These are phyloP conservation scores for Acacia crassicarpa DNA, from an alignment of 306 rosid species.

Conservation along the genomic window DNA sequence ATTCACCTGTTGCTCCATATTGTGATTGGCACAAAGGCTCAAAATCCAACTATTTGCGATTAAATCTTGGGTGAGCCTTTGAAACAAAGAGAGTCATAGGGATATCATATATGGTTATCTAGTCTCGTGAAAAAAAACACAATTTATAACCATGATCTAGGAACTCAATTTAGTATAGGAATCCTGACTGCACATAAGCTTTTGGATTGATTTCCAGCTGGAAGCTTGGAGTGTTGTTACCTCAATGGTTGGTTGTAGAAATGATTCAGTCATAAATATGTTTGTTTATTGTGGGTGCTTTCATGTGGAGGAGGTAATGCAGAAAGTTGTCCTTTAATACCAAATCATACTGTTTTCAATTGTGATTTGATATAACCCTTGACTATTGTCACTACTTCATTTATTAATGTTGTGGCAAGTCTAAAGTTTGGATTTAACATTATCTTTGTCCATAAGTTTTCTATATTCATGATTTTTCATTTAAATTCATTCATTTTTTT, in stretches of 20 bases:
- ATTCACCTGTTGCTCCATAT: background rate
- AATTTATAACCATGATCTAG: background rate
- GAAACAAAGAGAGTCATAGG: background rate
- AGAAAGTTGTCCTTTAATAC: slow-evolving; percentile 1
- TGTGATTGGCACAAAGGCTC: background rate
- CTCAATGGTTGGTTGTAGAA: background rate
- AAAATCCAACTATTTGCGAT: background rate
- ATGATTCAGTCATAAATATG: background rate
- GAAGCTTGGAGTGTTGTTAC: background rate
- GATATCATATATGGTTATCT: background rate
- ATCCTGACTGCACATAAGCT: background rate
- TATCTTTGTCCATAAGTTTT: background rate
- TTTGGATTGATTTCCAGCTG: background rate
- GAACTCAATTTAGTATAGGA: background rate
- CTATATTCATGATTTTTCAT: background rate
- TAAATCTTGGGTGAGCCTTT: background rate
- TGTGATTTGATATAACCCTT: slow-evolving; percentile 13
- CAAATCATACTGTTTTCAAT: background rate
- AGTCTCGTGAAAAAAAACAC: background rate
- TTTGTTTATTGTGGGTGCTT: slow-evolving; percentile 8
- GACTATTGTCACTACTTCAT: background rate
- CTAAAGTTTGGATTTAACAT: slow-evolving; percentile 5
- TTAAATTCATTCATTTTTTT: background rate
- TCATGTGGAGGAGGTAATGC: background rate
- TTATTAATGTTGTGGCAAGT: slow-evolving; percentile 12